Evolutionary conservation across 208 protist species (phyloP).

Genomic region (Trichomonas gallinae): DNA sequence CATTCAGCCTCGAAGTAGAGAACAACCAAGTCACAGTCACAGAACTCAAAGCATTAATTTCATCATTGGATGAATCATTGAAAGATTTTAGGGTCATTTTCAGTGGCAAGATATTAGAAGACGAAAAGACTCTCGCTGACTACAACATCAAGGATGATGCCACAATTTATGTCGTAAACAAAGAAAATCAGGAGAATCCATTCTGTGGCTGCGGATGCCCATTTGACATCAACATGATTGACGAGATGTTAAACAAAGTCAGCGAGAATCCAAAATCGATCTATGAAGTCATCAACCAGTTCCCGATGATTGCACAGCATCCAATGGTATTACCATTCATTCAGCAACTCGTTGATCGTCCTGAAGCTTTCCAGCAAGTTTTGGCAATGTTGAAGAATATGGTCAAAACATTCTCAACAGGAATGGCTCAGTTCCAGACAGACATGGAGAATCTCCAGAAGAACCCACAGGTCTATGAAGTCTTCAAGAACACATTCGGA

Average conservation of each 20-base stretch:
- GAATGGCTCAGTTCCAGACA: background rate
- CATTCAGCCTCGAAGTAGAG: background rate
- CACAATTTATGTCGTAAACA: background rate
- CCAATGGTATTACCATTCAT: background rate
- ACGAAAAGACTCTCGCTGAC: background rate
- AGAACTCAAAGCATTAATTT: background rate
- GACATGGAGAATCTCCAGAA: background rate
- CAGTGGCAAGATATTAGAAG: background rate
- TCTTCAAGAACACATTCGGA: background rate
- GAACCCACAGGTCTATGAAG: background rate
- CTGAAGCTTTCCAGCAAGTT: background rate
- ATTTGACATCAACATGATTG: background rate
- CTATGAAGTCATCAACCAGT: background rate
- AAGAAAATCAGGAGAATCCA: background rate
- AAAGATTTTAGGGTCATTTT: background rate
- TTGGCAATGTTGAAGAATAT: background rate
- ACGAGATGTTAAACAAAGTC: background rate
- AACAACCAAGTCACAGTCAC: background rate
- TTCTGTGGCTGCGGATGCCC: background rate
- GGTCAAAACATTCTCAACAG: background rate
- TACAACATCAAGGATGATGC: background rate
- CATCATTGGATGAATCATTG: background rate
- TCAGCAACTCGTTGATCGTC: background rate
- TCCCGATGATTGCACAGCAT: background rate
- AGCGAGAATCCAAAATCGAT: background rate